Evolutionary conservation across 192 early-diverging fungal species (phyloP).

Genomic region (Podila verticillata): DNA sequence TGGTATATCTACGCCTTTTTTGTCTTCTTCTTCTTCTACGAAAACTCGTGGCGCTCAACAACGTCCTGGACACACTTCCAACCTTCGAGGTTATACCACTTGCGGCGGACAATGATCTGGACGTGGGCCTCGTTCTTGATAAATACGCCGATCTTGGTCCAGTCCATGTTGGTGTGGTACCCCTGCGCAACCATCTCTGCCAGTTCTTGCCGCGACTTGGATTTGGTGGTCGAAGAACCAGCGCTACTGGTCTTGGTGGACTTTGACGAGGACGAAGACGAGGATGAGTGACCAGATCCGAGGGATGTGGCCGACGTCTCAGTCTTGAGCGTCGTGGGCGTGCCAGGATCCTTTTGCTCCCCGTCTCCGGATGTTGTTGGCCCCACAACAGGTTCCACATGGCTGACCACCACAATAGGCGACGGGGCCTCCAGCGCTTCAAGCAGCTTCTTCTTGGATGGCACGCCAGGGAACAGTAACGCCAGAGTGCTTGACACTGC

Average conservation of each 20-base stretch:
- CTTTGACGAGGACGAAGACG: conserved; percentile 6
- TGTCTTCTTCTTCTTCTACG: conserved; percentile 7
- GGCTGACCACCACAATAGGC: conserved; percentile 45
- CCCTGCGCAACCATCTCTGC: conserved; percentile 37
- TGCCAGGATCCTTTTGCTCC: not conserved
- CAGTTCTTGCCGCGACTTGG: conserved; percentile 22
- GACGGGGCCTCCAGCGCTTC: conserved; percentile 11
- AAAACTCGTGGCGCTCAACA: conserved; percentile 46
- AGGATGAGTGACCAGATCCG: not conserved
- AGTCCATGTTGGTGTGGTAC: conserved; percentile 54
- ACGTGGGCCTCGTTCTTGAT: conserved; percentile 56
- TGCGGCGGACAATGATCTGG: conserved; percentile 55
- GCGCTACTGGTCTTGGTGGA: not conserved
- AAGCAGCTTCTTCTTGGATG: conserved; percentile 23
- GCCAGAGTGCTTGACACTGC: conserved; percentile 14
- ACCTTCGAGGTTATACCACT: conserved; percentile 55
- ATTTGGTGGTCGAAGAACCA: not conserved
- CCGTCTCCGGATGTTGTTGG: not conserved
- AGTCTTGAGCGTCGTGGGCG: not conserved
- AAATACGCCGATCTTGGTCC: conserved; percentile 57
- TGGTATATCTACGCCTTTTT: no score
- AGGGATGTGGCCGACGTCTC: not conserved
- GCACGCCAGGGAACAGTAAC: conserved; percentile 20
- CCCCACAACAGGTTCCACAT: conserved; percentile 5
- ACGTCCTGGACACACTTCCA: conserved; percentile 54